Base-by-base conservation (phyloP, 805 yeast species). In the Alloascoidea hylecoeti region DNA sequence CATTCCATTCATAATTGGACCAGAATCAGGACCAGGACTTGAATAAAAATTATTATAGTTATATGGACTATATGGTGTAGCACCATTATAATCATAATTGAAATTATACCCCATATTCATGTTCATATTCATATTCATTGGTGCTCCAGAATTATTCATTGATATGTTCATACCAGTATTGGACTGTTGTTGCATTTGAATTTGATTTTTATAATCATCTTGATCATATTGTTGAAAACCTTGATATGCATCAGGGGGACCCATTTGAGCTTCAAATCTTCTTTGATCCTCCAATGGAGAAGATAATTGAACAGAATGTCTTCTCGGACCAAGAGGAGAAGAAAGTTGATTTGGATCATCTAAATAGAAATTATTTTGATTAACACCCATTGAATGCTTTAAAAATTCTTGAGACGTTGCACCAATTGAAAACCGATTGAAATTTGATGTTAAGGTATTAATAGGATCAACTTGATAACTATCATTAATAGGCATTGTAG, bases 271-370 rank as follows among this genome's bases (percentile, higher is more conserved):
- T 9, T 9, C 9, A 23, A n/a, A n/a, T 9, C 30, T 9, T 9
- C n/a, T 23, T 23, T 23, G 30, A 9, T 23, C n/a, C n/a, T 23
- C 30, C n/a, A 23, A n/a, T 9, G 30, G 30, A 23, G 30, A 23
- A 23, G 30, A 23, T n/a, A 23, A n/a, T 23, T 23, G 30, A n/a
- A 23, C 30, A n/a, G 30, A 23, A 23, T 23, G 30, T 23, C 30
- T 23, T 23, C 30, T 23, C n/a, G 30, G 30, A 23, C 13, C 13
- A 23, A 23, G 30, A 23, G 30, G 30, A n/a, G n/a, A n/a, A 23
- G 30, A n/a, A n/a, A 23, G 30, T 9, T 9, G 30, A 23, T 23
- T 9, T 9, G 30, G 9, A 9, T n/a, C n/a, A 9, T 9, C 30
- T 9, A n/a, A 23, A 23, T 9, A 9, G 30, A n/a, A 23, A n/a